phyloP scores from a whole-genome alignment of 805 yeast genomes.

The Wickerhamiella azymoides region DNA sequence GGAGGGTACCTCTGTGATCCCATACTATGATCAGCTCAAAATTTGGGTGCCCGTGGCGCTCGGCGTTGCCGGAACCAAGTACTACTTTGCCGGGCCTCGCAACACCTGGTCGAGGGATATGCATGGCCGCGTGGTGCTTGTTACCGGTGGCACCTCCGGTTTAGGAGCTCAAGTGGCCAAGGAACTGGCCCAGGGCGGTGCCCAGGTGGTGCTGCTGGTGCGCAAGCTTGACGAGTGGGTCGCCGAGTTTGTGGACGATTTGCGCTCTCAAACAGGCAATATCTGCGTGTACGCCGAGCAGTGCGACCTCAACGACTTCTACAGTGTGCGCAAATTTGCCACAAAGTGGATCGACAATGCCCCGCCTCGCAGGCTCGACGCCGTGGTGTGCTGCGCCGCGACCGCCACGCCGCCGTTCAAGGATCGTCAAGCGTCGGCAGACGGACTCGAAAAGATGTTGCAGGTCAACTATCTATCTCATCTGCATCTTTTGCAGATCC shows the following conservation, averaged over 20 bases:
- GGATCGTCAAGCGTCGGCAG: constrained; percentile 51
- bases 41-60: constrained; percentile 38
- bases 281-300: constrained; percentile 77
- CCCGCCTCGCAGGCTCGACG: constrained; percentile 86
- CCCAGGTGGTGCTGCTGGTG: constrained; percentile 66
- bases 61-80: constrained; percentile 39
- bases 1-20: constrained; percentile 65
- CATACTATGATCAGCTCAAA: constrained; percentile 53
- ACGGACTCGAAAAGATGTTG: constrained; percentile 78
- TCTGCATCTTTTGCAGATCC: constrained; percentile 61
- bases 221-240: constrained; percentile 58
- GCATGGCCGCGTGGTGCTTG: constrained; percentile 62
- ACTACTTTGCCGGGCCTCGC: constrained; percentile 61
- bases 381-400: constrained; percentile 77
- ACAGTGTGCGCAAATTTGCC: constrained; percentile 76
- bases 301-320: constrained; percentile 63
- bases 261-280: constrained; percentile 58
- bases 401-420: constrained; percentile 59
- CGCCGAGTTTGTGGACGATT: constrained; percentile 62
- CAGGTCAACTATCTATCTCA: constrained; percentile 74
- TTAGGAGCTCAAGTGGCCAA: constrained; percentile 64
- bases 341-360: constrained; percentile 85
- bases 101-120: constrained; percentile 89
- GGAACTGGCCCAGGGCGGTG: constrained; percentile 70
- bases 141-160: constrained; percentile 85